phyloP scores from a whole-genome alignment of 2,329 filamentous ascomycete species.

The Berkeleyomyces rouxiae region DNA sequence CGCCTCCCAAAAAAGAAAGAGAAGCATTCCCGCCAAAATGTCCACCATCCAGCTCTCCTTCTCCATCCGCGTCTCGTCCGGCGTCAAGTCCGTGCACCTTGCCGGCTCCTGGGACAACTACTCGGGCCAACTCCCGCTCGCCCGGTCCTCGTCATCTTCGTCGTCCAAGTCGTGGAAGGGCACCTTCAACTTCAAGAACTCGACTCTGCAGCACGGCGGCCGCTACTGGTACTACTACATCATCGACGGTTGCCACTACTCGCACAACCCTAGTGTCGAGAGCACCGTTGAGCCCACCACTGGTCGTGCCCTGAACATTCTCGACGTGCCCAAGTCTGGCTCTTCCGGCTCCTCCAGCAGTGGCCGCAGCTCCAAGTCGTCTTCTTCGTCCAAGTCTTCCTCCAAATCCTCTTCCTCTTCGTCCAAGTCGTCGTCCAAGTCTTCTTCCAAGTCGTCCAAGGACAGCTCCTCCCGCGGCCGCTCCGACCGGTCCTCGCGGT shows the following conservation, averaged over 20 bases:
- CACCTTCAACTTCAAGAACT: slow-evolving; percentile 86
- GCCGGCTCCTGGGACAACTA: slow-evolving; percentile 99
- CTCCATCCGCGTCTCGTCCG: slow-evolving; percentile 84
- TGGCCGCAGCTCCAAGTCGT: slow-evolving; percentile 29
- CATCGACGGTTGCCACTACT: slow-evolving; percentile 96
- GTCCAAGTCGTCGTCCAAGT: slow-evolving; percentile 22
- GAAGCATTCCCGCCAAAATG: slow-evolving; percentile 39
- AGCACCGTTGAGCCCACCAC: slow-evolving; percentile 92
- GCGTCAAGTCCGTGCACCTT: slow-evolving; percentile 93
- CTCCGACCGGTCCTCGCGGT: slow-evolving; percentile 26
- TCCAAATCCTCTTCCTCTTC: slow-evolving; percentile 25
- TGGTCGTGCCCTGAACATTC: slow-evolving; percentile 90
- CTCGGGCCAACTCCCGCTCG: slow-evolving; percentile 80
- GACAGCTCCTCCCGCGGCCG: slow-evolving; percentile 25
- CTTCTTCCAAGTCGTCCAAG: slow-evolving; percentile 27
- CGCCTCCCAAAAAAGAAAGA: slow-evolving; percentile 10
- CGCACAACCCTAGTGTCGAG: slow-evolving; percentile 81
- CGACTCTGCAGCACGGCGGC: slow-evolving; percentile 70
- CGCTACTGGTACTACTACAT: slow-evolving; percentile 99
- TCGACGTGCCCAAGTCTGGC: slow-evolving; percentile 56
- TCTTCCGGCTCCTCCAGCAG: slow-evolving; percentile 28
- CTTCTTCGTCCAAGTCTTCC: slow-evolving; percentile 22
- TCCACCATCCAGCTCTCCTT: slow-evolving; percentile 88
- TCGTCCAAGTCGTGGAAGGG: slow-evolving; percentile 87
- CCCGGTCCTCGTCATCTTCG: slow-evolving; percentile 61